Percentiles rank a stretch among this genome's conserved stretches.
Conservation (phyloP, 495 filamentous ascomycete genomes). For the Penicillium tannophilum region DNA sequence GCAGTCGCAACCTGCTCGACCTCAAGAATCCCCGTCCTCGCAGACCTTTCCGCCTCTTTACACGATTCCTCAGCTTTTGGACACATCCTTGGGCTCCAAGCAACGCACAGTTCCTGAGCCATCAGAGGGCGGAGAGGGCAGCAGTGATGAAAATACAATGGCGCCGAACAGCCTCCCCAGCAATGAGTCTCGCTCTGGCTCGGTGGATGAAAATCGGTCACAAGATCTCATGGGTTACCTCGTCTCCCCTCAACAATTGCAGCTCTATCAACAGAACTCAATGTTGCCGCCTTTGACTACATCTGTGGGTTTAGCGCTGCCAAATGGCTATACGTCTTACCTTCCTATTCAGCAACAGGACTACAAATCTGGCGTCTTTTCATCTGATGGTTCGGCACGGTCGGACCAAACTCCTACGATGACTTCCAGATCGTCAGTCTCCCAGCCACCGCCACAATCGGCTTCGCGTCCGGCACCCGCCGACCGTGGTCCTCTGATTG, state of each 20-base stretch:
- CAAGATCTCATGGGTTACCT: slow-evolving; percentile 71
- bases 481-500: slow-evolving; percentile 46
- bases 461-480: slow-evolving; percentile 27
- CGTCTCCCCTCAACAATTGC: slow-evolving; percentile 58
- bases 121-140: slow-evolving; percentile 37
- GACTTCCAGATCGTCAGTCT: slow-evolving; percentile 17
- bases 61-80: slow-evolving; percentile 35
- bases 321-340: slow-evolving; percentile 49
- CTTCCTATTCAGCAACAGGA: slow-evolving; percentile 41
- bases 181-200: slow-evolving; percentile 40
- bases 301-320: slow-evolving; percentile 50
- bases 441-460: slow-evolving; percentile 25
- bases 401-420: slow-evolving; percentile 27
- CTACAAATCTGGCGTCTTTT: slow-evolving; percentile 41
- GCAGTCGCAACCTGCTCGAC: slow-evolving; percentile 67
- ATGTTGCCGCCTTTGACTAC: slow-evolving; percentile 48
- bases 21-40: slow-evolving; percentile 47
- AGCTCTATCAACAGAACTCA: slow-evolving; percentile 47
- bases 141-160: slow-evolving; percentile 45
- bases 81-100: slow-evolving; percentile 39
- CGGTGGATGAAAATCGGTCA: slow-evolving; percentile 48
- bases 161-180: slow-evolving; percentile 43
- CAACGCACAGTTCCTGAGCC: slow-evolving; percentile 36
- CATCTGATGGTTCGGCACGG: slow-evolving; percentile 31
- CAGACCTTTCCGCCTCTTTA: slow-evolving; percentile 42